Evolutionary conservation across 2,329 filamentous ascomycete genomes (phyloP).

Genomic region (Phialemoniopsis sp.): DNA sequence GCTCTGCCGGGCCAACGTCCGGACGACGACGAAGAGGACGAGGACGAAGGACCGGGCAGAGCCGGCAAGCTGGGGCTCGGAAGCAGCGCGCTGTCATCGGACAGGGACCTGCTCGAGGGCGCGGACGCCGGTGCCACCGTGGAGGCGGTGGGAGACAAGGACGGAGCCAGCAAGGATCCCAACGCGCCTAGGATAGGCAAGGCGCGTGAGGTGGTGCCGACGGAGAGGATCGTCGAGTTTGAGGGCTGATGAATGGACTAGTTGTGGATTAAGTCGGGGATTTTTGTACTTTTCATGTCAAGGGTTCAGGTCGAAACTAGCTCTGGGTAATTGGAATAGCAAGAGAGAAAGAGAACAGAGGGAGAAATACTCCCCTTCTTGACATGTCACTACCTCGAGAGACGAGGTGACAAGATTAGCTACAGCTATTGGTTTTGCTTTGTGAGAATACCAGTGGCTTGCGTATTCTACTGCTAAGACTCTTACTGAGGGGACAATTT

Average conservation of each 20-base stretch:
- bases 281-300: not conserved
- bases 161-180: slow-evolving; percentile 16
- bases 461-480: no score
- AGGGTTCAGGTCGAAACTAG: not conserved
- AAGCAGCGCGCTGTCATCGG: slow-evolving; percentile 56
- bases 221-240: slow-evolving; percentile 37
- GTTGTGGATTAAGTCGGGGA: no score
- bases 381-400: no score
- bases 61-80: slow-evolving; percentile 50
- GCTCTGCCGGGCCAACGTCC: slow-evolving; percentile 55
- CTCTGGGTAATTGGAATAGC: no score
- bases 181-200: slow-evolving; percentile 6
- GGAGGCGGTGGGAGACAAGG: slow-evolving; percentile 3
- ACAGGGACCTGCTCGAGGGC: slow-evolving; percentile 68
- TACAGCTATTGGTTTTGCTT: no score
- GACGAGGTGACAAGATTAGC: no score
- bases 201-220: slow-evolving; percentile 22
- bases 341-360: no score
- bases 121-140: slow-evolving; percentile 67
- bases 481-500: no score
- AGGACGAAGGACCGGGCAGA: slow-evolving; percentile 36
- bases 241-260: slow-evolving; percentile 35
- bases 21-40: slow-evolving; percentile 65
- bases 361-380: no score
- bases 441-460: no score